Percentiles rank a stretch among this genome's conserved stretches.
These are phyloP conservation scores for Cicer arietinum DNA, from an alignment of 306 rosid genomes.

Conservation along the genomic window DNA sequence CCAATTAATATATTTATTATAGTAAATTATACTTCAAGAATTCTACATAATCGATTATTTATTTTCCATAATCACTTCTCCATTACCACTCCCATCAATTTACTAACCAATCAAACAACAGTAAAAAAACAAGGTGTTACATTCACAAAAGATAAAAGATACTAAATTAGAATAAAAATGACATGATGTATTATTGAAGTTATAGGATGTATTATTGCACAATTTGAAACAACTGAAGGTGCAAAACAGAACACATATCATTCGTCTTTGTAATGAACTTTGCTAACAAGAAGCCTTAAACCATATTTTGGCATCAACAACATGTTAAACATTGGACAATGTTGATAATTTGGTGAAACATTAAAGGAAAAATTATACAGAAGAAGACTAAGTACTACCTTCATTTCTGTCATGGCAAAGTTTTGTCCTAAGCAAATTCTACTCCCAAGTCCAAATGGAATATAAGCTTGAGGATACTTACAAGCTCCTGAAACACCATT, in stretches of 20 bases:
- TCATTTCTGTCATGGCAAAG: slow-evolving; percentile 37
- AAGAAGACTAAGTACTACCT: slow-evolving; percentile 38
- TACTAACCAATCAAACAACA: too few relatives aligned
- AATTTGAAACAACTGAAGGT: neutral
- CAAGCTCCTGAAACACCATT: slow-evolving; percentile 47
- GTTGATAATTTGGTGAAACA: slow-evolving; percentile 46
- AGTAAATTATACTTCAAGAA: too few relatives aligned
- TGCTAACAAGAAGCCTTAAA: slow-evolving; percentile 39
- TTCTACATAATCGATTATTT: too few relatives aligned
- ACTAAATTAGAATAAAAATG: neutral
- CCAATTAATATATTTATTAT: too few relatives aligned
- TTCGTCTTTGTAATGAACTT: neutral
- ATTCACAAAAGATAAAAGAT: neutral
- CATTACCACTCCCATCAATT: too few relatives aligned
- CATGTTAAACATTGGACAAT: slow-evolving; percentile 37
- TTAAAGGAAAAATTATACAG: slow-evolving; percentile 42
- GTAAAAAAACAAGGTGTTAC: too few relatives aligned
- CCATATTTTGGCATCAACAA: slow-evolving; percentile 49
- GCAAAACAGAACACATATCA: neutral
- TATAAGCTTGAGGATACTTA: slow-evolving; percentile 50
- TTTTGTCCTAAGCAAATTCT: slow-evolving; percentile 49
- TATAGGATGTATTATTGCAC: neutral
- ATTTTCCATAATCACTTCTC: too few relatives aligned
- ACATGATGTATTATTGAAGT: neutral
- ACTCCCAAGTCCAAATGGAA: slow-evolving; percentile 52